A percentile compares a stretch with the other conserved stretches of the same genome.
These are phyloP conservation scores for Phytopythium sindhum DNA, from an alignment of 352 stramenopile genomes.

Conservation along the genomic window DNA sequence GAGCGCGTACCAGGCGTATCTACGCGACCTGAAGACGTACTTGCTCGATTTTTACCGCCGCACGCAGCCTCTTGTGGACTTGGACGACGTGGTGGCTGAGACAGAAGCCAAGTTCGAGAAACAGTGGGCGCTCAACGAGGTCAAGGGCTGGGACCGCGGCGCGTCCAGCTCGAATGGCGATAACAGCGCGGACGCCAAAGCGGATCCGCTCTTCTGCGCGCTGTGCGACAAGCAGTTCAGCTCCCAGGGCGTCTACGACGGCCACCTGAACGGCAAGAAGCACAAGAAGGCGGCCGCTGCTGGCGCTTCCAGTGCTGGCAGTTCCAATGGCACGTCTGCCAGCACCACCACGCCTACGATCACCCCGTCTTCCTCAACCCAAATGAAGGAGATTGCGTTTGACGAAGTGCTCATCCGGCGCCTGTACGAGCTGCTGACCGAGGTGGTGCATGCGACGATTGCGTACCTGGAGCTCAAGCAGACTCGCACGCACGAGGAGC, in stretches of 20 bases:
- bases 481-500: slow-evolving; percentile 84
- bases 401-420: slow-evolving; percentile 69
- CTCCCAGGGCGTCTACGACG: slow-evolving; percentile 65
- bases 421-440: slow-evolving; percentile 75
- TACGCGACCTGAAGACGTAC: slow-evolving; percentile 76
- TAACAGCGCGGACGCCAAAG: neutral
- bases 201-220: slow-evolving; percentile 45
- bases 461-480: slow-evolving; percentile 87
- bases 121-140: slow-evolving; percentile 59
- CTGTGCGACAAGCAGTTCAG: slow-evolving; percentile 73
- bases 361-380: slow-evolving; percentile 13
- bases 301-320: slow-evolving; percentile 2
- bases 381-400: slow-evolving; percentile 56
- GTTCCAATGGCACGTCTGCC: neutral
- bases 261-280: slow-evolving; percentile 75
- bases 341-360: slow-evolving; percentile 9
- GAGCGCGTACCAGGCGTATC: slow-evolving; percentile 55
- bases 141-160: slow-evolving; percentile 51
- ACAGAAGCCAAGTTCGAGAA: slow-evolving; percentile 84
- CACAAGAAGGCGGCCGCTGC: slow-evolving; percentile 66
- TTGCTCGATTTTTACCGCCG: slow-evolving; percentile 85
- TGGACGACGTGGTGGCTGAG: slow-evolving; percentile 83
- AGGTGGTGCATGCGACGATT: slow-evolving; percentile 82
- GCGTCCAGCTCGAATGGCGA: neutral
- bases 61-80: slow-evolving; percentile 84